A percentile compares a stretch with the other conserved stretches of the same genome.
Conservation (phyloP, 2,329 filamentous ascomycete genomes). For the Emydomyces testavorans region DNA sequence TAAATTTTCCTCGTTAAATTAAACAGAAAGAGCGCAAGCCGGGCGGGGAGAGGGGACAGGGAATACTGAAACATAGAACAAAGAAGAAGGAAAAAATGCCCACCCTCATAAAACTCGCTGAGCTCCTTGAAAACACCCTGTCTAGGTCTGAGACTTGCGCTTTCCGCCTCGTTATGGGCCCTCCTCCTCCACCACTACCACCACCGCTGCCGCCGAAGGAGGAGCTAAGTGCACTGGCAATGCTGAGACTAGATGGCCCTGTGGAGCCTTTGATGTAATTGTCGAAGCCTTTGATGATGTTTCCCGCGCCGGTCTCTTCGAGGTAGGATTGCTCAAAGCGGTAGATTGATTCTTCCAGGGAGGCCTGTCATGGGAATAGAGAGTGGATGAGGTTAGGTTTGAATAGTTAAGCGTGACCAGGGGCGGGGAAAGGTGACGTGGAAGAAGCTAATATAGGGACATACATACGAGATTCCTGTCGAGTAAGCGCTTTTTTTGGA, state of each 20-base stretch:
- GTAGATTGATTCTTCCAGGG: constrained; percentile 69
- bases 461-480: constrained; percentile 48
- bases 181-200: constrained; percentile 30
- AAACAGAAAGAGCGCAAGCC: too few species aligned
- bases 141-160: constrained; percentile 36
- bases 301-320: constrained; percentile 75
- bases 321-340: constrained; percentile 79
- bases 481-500: constrained; percentile 53
- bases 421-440: neutral
- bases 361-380: constrained; percentile 31
- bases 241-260: constrained; percentile 35
- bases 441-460: too few species aligned
- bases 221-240: constrained; percentile 18
- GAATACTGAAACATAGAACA: too few species aligned
- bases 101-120: constrained; percentile 39
- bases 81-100: constrained; percentile 11
- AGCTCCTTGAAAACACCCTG: constrained; percentile 40
- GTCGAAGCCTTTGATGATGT: constrained; percentile 96
- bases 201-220: constrained; percentile 31
- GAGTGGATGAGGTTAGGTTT: neutral
- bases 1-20: too few species aligned
- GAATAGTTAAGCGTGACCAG: neutral
- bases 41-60: neutral
- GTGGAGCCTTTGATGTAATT: constrained; percentile 87
- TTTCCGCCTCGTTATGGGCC: constrained; percentile 32